These are phyloP conservation scores for Chionographis japonica DNA, from an alignment of 106 monocot species.

Conservation along the genomic window DNA sequence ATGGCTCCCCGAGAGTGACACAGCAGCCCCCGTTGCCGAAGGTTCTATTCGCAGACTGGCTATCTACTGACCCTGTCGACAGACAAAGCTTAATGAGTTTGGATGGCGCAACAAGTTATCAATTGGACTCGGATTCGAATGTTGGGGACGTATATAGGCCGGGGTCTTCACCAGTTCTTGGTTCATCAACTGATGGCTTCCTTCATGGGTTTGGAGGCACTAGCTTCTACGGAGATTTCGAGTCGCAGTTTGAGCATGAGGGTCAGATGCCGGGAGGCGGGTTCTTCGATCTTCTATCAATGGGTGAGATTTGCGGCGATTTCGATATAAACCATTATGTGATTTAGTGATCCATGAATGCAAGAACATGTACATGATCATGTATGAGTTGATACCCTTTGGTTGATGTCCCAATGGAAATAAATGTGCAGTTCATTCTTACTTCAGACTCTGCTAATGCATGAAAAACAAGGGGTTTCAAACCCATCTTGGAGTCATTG, in stretches of 20 bases:
- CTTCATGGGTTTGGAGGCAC: slow-evolving; percentile 21
- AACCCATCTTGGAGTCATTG: too few relatives aligned
- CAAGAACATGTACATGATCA: too few relatives aligned
- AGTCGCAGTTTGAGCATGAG: slow-evolving; percentile 14
- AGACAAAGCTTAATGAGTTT: neutral
- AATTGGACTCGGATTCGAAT: slow-evolving; percentile 9
- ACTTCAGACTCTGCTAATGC: too few relatives aligned
- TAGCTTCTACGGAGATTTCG: slow-evolving; percentile 27
- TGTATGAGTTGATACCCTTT: too few relatives aligned
- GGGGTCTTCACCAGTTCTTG: slow-evolving; percentile 1
- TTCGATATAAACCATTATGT: slow-evolving; percentile 1
- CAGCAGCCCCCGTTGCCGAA: neutral
- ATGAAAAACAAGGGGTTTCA: too few relatives aligned
- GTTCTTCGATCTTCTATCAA: slow-evolving; percentile 22
- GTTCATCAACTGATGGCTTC: slow-evolving; percentile 9
- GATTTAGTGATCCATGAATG: neutral
- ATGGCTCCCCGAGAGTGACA: neutral
- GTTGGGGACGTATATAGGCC: neutral
- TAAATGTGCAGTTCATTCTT: too few relatives aligned
- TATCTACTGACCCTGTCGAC: slow-evolving; percentile 6
- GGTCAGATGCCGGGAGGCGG: slow-evolving; percentile 15
- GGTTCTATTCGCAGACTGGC: slow-evolving; percentile 35
- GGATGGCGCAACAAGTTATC: neutral
- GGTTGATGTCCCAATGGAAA: too few relatives aligned
- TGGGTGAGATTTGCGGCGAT: slow-evolving; percentile 11